Evolutionary conservation across 2,329 filamentous ascomycete genomes (phyloP), one percentile per base, ranked within the genome.

Genomic region (Lachnellula hyalina): DNA sequence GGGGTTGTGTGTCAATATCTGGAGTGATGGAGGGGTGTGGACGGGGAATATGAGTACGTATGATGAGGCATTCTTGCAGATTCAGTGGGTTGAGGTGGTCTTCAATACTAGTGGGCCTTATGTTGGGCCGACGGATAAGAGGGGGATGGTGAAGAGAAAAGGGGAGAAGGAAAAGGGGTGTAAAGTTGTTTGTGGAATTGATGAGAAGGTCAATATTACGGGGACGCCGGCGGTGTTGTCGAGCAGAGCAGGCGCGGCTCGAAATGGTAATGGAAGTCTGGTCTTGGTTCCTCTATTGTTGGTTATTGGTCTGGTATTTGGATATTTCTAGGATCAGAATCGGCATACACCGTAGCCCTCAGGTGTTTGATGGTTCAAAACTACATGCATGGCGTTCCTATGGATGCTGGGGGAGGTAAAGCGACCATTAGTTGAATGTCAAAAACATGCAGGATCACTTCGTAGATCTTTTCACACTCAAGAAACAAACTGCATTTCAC

Each of bases 71-170:
- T 65, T 61, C 38, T 44, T 69, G 45, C 65, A 68, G 50, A 54
- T 69, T 35, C 67, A 69, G 47, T 69, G 63, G 63, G 67, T 69
- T n/a, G 65, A 69, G 47, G 25, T 68, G 6, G 66, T 55, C 0
- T 69, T 60, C 48, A 69, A 69, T 53, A 66, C 62, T 2, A 64
- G 60, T 50, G 64, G 64, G 2, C 46, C 57, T 1, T 61, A 60
- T 50, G 57, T 23, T 6, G 56, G 57, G 4, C 38, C n/a, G 4
- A 49, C 42, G 2, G 49, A 25, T 5, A 58, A 47, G 47, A 56
- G 54, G 3, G 15, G 45, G 1, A 32, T 66, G 49, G 56, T 59
- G 42, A 64, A 63, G 47, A 59, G 63, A 36, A 65, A 63, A 25
- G 60, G 59, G 0, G 52, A 40, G 15, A 41, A 57, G 2, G 61